phyloP scores from a whole-genome alignment of 2,329 filamentous ascomycete species.

The Zopfia rhizophila region DNA sequence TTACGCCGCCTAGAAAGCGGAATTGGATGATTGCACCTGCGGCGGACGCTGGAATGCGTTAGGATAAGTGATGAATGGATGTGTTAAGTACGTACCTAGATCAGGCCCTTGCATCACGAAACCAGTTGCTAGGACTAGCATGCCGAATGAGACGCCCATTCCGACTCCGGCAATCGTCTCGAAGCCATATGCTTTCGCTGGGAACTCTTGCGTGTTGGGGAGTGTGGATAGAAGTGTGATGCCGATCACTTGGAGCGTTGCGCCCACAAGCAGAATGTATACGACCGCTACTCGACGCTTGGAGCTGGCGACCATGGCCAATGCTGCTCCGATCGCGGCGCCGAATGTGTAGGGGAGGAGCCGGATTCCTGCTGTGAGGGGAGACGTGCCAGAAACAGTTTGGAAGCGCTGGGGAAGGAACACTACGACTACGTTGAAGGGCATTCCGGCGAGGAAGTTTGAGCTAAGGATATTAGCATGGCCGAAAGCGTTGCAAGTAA shows the following conservation, averaged over 20 bases:
- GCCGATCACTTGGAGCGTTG: slow-evolving; percentile 7
- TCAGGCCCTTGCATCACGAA: slow-evolving; percentile 2
- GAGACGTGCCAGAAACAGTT: neutral
- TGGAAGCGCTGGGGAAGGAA: slow-evolving; percentile 13
- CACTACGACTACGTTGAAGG: slow-evolving; percentile 12
- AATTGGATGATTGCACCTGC: slow-evolving; percentile 15
- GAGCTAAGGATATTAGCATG: neutral
- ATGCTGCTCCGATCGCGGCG: slow-evolving; percentile 2
- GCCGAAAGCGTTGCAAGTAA: neutral
- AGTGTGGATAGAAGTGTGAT: slow-evolving; percentile 7
- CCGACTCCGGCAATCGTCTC: slow-evolving; percentile 13
- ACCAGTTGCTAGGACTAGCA: slow-evolving; percentile 8
- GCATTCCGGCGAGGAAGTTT: slow-evolving; percentile 9
- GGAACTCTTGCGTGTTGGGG: slow-evolving; percentile 1
- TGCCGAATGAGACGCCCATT: slow-evolving; percentile 13
- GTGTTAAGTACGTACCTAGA: slow-evolving; percentile 9
- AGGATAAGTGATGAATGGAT: neutral
- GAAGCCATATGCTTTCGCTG: slow-evolving; percentile 13
- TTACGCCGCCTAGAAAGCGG: slow-evolving; percentile 11
- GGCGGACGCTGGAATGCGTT: slow-evolving; percentile 5
- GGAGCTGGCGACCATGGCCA: neutral
- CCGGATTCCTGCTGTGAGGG: slow-evolving; percentile 3
- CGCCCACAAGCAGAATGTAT: slow-evolving; percentile 8
- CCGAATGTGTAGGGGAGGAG: slow-evolving; percentile 9
- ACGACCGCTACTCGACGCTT: slow-evolving; percentile 4